These are phyloP conservation scores for Metschnikowia drakensbergensis DNA, from an alignment of 805 yeast genomes.

Conservation along the genomic window DNA sequence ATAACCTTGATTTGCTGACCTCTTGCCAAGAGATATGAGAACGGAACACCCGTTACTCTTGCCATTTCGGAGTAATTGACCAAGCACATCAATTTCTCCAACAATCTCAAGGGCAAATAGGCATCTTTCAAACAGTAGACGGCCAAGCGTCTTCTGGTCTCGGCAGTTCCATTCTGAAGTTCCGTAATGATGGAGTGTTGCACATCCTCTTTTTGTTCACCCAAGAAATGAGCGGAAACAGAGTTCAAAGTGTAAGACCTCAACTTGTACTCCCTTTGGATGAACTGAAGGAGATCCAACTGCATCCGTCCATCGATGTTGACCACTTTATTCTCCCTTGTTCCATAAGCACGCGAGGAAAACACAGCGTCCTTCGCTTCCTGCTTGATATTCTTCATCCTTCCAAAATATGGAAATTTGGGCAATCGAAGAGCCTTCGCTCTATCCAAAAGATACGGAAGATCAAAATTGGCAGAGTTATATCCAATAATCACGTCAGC, in stretches of 20 bases:
- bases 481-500: conserved; percentile 98
- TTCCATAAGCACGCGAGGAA: conserved; percentile 94
- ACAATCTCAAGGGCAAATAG: conserved; percentile 77
- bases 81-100: conserved; percentile 92
- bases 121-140: conserved; percentile 98
- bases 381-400: conserved; percentile 64
- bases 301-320: conserved; percentile 97
- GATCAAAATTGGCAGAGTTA: conserved; percentile 90
- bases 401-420: conserved; percentile 82
- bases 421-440: conserved; percentile 67
- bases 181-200: conserved; percentile 96
- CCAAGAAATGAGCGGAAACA: conserved; percentile 88
- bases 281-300: conserved; percentile 84
- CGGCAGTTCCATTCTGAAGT: conserved; percentile 86
- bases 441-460: conserved; percentile 87
- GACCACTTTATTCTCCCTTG: conserved; percentile 85
- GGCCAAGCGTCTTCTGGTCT: conserved; percentile 91
- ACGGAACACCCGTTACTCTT: conserved; percentile 98
- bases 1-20: conserved; percentile 98
- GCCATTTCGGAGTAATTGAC: conserved; percentile 99
- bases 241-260: conserved; percentile 94
- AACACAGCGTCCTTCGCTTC: conserved; percentile 78
- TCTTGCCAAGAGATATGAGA: conserved; percentile 78
- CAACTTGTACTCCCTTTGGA: conserved; percentile 91
- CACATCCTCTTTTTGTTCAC: conserved; percentile 97